Base-by-base conservation (phyloP, 257 asterid genomes). In the Primulina huaijiensis region DNA sequence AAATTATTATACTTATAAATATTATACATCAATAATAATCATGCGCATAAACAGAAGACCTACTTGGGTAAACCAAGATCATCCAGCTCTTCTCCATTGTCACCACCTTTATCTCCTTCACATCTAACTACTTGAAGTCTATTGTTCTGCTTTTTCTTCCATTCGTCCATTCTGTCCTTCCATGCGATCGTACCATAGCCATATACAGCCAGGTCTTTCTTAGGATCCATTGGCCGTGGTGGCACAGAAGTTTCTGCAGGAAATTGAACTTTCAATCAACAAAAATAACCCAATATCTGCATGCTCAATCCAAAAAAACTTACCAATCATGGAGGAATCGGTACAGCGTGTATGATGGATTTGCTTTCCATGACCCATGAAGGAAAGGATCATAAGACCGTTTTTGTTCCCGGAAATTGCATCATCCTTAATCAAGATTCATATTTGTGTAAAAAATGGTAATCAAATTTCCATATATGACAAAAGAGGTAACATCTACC, bases 81-180 rank as follows among this genome's bases (percentile, higher is more conserved):
- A 68, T 82, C 96, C 67, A 85, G 71, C 69, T 85, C 95, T 77
- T 84, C 91, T 9, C 84, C 92, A 78, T 60, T 60, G 11, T 76
- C 14, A 64, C 78, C 77, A 58, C 75, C 96, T 60, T 76, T 81
- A 62, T 77, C 83, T 67, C 94, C 94, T 81, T 85, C 88, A 77
- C 85, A 96, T 82, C 84, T 90, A 79, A 90, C 92, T 73, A 90
- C 92, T 78, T 90, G 95, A 62, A 90, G 88, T 69, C 82, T 90
- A 12, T 86, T 87, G 40, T 81, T 88, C 70, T 88, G 97, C 79
- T 88, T 90, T 79, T 79, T 81, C 83, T 83, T 90, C 97, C 97
- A 88, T 65, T 90, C 97, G 65, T 90, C 97, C 94, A 90, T 90
- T 78, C 93, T 88, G 62, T 90, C 96, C 78, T 90, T 90, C 97